A percentile compares a stretch with the other conserved stretches of the same genome.
Evolutionary conservation across 164 flowering plant genomes (phyloP).

Genomic region (Chimonanthus salicifolius): DNA sequence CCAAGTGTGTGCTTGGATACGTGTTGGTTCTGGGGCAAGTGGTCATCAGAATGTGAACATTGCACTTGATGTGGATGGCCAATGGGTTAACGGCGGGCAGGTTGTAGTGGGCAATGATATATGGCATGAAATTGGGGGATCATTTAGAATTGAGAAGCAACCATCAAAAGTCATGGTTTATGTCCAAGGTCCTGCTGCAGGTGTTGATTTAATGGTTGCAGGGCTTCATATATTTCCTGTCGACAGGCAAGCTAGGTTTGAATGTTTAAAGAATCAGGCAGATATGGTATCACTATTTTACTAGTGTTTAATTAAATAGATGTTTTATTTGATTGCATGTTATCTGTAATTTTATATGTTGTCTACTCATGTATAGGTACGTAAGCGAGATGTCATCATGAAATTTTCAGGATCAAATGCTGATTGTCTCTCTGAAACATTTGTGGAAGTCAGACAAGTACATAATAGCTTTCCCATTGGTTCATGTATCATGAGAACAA

Average conservation of each 20-base stretch:
- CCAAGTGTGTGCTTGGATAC: slow-evolving; percentile 95
- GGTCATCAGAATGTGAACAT: slow-evolving; percentile 75
- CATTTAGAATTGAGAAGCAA: slow-evolving; percentile 88
- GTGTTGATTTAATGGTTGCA: slow-evolving; percentile 84
- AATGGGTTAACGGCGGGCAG: slow-evolving; percentile 98
- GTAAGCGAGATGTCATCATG: slow-evolving; percentile 79
- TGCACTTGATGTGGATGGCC: slow-evolving; percentile 76
- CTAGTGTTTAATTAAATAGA: neutral
- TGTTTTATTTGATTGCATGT: neutral
- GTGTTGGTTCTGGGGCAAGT: slow-evolving; percentile 44
- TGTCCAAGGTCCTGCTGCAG: slow-evolving; percentile 90
- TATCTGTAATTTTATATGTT: neutral
- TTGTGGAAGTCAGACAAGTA: slow-evolving; percentile 55
- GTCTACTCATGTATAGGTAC: slow-evolving; percentile 39
- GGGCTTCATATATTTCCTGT: slow-evolving; percentile 89
- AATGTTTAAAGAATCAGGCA: slow-evolving; percentile 48
- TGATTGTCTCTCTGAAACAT: slow-evolving; percentile 29
- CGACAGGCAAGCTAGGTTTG: slow-evolving; percentile 62
- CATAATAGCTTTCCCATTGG: slow-evolving; percentile 86
- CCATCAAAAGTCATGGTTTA: slow-evolving; percentile 80
- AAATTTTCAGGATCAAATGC: slow-evolving; percentile 50
- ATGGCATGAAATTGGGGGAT: slow-evolving; percentile 95
- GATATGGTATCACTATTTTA: slow-evolving; percentile 50
- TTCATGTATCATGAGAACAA: slow-evolving; percentile 60
- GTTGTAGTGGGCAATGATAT: slow-evolving; percentile 52